Evolutionary conservation across 768 basidiomycete species (phyloP), one percentile per base, ranked within the genome.

Genomic region (Suillus fuscotomentosus): DNA sequence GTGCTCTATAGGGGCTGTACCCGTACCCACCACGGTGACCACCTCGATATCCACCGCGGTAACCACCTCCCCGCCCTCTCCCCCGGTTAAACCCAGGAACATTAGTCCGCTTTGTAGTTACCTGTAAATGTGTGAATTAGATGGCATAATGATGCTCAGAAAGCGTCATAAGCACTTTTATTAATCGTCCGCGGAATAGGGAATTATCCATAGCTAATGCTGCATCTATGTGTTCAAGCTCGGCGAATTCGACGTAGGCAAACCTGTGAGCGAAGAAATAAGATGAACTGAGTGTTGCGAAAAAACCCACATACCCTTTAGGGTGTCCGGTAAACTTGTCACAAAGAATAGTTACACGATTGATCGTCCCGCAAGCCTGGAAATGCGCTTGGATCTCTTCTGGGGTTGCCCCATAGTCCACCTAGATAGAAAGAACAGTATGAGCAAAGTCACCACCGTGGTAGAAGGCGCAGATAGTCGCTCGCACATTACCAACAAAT

Each of bases 261-360:
- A 92, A 99, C 60, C 96, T 98, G 70, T 34, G 42, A 17, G 24
- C 22, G 6, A 63, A 62, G 60, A 65, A 63, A 55, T 55, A 60
- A 53, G 56, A 67, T n/a, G 65, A 62, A 63, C 41, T 62, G 45
- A 61, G 55, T 27, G 63, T 17, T 47, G 27, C 57, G 41, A 47
- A 17, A 65, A 61, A n/a, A 34, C 34, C 55, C 34, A 74, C 80
- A 39, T 68, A 95, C 95, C 97, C 97, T 87, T 98, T 98, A 55
- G 97, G 97, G 80, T 98, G 96, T 56, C 97, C 97, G 27, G 97
- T 99, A 78, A 97, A 99, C 81, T 99, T 99, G 85, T 99, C 97
- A 77, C 97, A 99, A 36, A 99, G 88, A 72, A 99, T 99, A 1
- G 97, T 99, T 50, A 99, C 95, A 70, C 97, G 88, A 80, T 99